Conservation (phyloP, 768 basidiomycete genomes). For the Rhizopogon vinicolor region DNA sequence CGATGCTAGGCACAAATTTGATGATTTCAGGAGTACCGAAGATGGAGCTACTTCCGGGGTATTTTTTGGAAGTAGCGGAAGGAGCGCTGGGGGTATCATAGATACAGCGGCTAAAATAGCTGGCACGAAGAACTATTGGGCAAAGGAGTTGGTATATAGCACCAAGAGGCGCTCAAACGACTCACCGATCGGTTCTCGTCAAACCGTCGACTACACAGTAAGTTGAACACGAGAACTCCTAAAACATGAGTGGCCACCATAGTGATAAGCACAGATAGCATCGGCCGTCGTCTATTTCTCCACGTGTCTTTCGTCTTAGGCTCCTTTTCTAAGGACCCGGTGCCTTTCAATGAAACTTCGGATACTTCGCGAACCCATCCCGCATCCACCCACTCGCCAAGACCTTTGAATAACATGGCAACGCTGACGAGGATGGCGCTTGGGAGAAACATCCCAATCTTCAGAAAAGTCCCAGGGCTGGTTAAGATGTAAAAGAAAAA, state of each 20-base stretch:
- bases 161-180: neutral
- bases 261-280: slow-evolving; percentile 47
- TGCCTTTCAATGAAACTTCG: neutral
- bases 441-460: slow-evolving; percentile 89
- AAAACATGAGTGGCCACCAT: slow-evolving; percentile 52
- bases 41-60: slow-evolving; percentile 30
- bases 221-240: slow-evolving; percentile 48
- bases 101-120: slow-evolving; percentile 26
- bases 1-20: slow-evolving; percentile 81
- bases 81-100: slow-evolving; percentile 27
- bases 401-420: slow-evolving; percentile 81
- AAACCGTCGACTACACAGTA: slow-evolving; percentile 43
- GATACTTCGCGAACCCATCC: slow-evolving; percentile 42
- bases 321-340: slow-evolving; percentile 12
- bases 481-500: slow-evolving; percentile 88
- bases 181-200: slow-evolving; percentile 37
- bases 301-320: slow-evolving; percentile 26
- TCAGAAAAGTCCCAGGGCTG: slow-evolving; percentile 63
- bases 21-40: slow-evolving; percentile 55
- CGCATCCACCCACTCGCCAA: slow-evolving; percentile 66
- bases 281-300: slow-evolving; percentile 47
- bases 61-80: slow-evolving; percentile 23
- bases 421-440: slow-evolving; percentile 81
- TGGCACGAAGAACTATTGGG: slow-evolving; percentile 17
- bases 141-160: neutral